Conservation (phyloP, 345 rosid species). For the Pistacia vera region DNA sequence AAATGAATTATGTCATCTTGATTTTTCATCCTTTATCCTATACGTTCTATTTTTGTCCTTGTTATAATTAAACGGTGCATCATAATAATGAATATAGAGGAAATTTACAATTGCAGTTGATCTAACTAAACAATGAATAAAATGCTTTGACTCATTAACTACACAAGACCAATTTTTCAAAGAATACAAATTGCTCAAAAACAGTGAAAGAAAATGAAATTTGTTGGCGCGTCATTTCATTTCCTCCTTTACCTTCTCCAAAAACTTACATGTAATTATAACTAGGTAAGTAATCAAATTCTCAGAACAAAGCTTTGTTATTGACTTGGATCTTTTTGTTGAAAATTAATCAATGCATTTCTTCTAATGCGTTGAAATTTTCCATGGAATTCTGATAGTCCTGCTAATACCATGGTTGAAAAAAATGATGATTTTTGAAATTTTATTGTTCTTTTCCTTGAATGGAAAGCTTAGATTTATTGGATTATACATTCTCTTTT, state of each 20-base stretch:
- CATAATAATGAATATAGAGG: no score
- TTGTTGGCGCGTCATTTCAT: background rate
- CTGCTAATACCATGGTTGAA: background rate
- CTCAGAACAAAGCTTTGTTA: background rate
- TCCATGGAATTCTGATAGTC: background rate
- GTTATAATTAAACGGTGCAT: no score
- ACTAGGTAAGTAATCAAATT: background rate
- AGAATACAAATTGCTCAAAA: background rate
- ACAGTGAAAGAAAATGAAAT: background rate
- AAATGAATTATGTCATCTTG: no score
- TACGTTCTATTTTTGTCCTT: no score
- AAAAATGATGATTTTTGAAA: no score
- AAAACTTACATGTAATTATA: background rate
- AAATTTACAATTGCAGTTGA: no score
- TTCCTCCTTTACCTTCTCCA: background rate
- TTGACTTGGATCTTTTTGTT: background rate
- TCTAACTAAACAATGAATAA: no score
- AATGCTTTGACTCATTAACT: no score
- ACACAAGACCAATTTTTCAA: no score
- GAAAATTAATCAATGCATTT: background rate
- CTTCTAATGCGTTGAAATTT: no score
- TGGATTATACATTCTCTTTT: background rate
- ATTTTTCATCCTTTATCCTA: no score
- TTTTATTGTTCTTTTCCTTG: background rate
- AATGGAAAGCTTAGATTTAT: slow-evolving; percentile 4